Percentiles rank a stretch among this genome's conserved stretches.
phyloP scores from a whole-genome alignment of 108 stramenopile genomes.

The Stephanodiscus minutulus region DNA sequence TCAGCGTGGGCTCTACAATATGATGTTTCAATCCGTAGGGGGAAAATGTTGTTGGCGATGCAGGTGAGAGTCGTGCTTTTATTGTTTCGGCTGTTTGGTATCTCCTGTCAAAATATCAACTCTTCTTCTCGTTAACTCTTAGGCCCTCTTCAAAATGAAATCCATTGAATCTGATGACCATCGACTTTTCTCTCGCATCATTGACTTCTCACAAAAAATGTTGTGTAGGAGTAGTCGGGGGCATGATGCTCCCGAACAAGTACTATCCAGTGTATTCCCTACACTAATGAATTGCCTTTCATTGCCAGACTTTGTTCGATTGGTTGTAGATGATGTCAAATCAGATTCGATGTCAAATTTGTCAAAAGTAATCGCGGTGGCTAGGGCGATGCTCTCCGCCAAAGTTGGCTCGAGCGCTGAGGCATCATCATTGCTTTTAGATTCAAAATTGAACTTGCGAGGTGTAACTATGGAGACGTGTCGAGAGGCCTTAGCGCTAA shows the following conservation, averaged over 20 bases:
- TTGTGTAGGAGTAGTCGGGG: conserved; percentile 25
- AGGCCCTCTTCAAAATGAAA: conserved; percentile 67
- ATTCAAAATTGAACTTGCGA: conserved; percentile 56
- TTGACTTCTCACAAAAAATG: conserved; percentile 66
- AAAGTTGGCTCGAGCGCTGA: conserved; percentile 44
- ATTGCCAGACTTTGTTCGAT: conserved; percentile 55
- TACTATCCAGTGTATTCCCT: conserved; percentile 56
- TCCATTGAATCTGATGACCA: conserved; percentile 47
- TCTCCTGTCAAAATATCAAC: not conserved
- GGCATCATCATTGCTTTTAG: conserved; percentile 52
- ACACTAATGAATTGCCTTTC: conserved; percentile 52
- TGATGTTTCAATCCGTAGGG: conserved; percentile 91
- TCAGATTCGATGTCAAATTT: conserved; percentile 42
- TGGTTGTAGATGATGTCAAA: conserved; percentile 45
- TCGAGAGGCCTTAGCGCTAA: conserved; percentile 51
- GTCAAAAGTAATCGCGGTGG: conserved; percentile 59
- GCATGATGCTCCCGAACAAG: conserved; percentile 39
- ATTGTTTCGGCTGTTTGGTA: not conserved
- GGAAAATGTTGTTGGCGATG: conserved; percentile 87
- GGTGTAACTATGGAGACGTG: conserved; percentile 58
- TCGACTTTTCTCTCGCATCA: conserved; percentile 61
- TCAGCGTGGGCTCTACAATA: conserved; percentile 87
- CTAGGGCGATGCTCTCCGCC: conserved; percentile 60
- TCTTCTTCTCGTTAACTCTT: not conserved
- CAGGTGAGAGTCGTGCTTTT: conserved; percentile 53